These are phyloP conservation scores for Dendryphion nanum DNA, from an alignment of 2,329 filamentous ascomycete genomes.

Conservation along the genomic window DNA sequence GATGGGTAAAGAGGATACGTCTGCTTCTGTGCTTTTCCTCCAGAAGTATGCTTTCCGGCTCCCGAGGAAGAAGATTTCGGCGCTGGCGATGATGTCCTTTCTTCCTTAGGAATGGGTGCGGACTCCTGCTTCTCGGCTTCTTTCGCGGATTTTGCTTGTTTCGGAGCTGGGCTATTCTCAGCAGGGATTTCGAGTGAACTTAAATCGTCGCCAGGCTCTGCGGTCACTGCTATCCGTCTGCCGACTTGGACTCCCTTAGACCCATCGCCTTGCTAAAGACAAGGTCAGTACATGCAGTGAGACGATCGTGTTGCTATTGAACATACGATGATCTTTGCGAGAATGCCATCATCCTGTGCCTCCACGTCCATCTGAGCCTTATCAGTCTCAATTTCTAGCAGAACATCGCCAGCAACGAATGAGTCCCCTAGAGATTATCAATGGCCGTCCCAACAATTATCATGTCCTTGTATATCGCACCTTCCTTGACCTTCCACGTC, in stretches of 20 bases:
- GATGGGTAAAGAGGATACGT: slow-evolving; percentile 78
- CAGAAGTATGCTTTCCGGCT: slow-evolving; percentile 27
- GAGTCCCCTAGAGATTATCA: slow-evolving; percentile 57
- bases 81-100: slow-evolving; percentile 31
- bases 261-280: slow-evolving; percentile 59
- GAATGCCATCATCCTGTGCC: slow-evolving; percentile 82
- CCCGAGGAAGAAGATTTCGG: slow-evolving; percentile 19
- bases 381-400: slow-evolving; percentile 91
- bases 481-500: slow-evolving; percentile 83
- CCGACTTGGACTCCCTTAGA: slow-evolving; percentile 77
- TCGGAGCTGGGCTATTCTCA: slow-evolving; percentile 55
- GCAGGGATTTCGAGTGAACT: slow-evolving; percentile 70
- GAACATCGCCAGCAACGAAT: slow-evolving; percentile 79
- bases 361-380: slow-evolving; percentile 95
- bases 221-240: slow-evolving; percentile 76
- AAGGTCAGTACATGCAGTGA: slow-evolving; percentile 7
- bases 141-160: slow-evolving; percentile 37
- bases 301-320: not conserved
- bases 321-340: slow-evolving; percentile 73
- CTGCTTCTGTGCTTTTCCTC: slow-evolving; percentile 59
- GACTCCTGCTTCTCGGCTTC: slow-evolving; percentile 27
- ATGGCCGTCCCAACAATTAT: no score
- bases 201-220: slow-evolving; percentile 78
- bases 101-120: slow-evolving; percentile 29
- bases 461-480: no score